Percentiles rank a stretch among this genome's conserved stretches.
phyloP scores from a whole-genome alignment of 768 basidiomycete species.

The Suillus variegatus region DNA sequence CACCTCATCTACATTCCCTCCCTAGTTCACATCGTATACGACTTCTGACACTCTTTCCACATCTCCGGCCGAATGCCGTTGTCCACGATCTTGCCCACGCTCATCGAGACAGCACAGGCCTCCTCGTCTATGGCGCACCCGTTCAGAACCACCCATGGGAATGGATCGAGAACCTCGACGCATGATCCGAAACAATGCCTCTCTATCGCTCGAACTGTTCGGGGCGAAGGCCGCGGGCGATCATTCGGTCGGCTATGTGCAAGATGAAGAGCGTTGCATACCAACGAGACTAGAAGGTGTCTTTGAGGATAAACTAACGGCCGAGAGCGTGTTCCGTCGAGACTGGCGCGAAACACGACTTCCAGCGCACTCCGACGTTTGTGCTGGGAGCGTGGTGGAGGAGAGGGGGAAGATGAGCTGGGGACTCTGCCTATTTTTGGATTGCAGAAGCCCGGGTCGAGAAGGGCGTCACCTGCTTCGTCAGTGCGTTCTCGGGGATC shows the following conservation, averaged over 20 bases:
- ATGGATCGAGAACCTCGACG: slow-evolving; percentile 73
- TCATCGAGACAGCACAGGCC: slow-evolving; percentile 55
- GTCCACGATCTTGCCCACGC: slow-evolving; percentile 62
- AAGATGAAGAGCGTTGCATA: no score
- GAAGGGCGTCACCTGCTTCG: slow-evolving; percentile 48
- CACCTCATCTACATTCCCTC: slow-evolving; percentile 54
- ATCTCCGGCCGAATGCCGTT: slow-evolving; percentile 47
- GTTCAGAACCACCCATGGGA: slow-evolving; percentile 84
- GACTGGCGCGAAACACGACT: slow-evolving; percentile 79
- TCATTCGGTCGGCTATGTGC: slow-evolving; percentile 32
- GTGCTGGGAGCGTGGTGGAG: slow-evolving; percentile 14
- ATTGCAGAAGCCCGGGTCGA: slow-evolving; percentile 26
- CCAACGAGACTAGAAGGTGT: slow-evolving; percentile 39
- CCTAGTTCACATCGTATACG: slow-evolving; percentile 60
- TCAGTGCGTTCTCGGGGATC: slow-evolving; percentile 47
- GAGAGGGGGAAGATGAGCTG: slow-evolving; percentile 33
- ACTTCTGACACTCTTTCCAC: slow-evolving; percentile 56
- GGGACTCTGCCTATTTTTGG: slow-evolving; percentile 27
- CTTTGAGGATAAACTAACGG: slow-evolving; percentile 65
- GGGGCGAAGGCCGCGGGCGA: slow-evolving; percentile 67
- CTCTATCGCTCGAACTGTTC: slow-evolving; percentile 74
- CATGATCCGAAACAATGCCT: slow-evolving; percentile 64
- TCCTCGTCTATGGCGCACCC: slow-evolving; percentile 47
- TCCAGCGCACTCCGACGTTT: slow-evolving; percentile 18
- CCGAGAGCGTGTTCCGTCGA: slow-evolving; percentile 66